These are phyloP conservation scores for Bimuria novae-zelandiae DNA, from an alignment of 2,329 filamentous ascomycete genomes.

Conservation along the genomic window DNA sequence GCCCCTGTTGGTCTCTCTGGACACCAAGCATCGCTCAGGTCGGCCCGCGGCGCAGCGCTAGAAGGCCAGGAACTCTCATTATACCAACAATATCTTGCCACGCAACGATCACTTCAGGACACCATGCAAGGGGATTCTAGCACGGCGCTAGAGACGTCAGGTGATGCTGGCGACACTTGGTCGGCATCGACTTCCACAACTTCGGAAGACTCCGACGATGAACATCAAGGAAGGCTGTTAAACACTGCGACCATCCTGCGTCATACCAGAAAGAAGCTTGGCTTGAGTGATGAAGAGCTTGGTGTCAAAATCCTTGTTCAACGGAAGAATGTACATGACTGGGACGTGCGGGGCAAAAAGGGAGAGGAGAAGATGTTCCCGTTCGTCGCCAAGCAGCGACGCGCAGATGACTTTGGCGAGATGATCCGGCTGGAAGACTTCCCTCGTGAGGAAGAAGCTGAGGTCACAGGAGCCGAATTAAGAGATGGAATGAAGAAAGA, in stretches of 20 bases:
- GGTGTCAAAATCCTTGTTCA: slow-evolving; percentile 90
- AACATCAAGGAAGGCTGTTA: slow-evolving; percentile 88
- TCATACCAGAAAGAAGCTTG: slow-evolving; percentile 78
- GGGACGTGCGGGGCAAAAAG: slow-evolving; percentile 86
- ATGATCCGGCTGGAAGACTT: slow-evolving; percentile 93
- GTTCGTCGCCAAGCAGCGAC: slow-evolving; percentile 75
- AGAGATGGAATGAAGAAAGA: slow-evolving; percentile 56
- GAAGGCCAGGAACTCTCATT: slow-evolving; percentile 75
- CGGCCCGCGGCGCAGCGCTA: slow-evolving; percentile 63
- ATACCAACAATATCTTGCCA: slow-evolving; percentile 92
- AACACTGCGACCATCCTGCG: slow-evolving; percentile 86
- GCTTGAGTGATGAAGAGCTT: slow-evolving; percentile 84
- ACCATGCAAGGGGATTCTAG: slow-evolving; percentile 70
- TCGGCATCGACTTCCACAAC: slow-evolving; percentile 84
- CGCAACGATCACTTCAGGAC: slow-evolving; percentile 83
- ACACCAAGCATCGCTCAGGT: slow-evolving; percentile 33
- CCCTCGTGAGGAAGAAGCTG: slow-evolving; percentile 86
- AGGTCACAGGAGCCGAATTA: slow-evolving; percentile 68
- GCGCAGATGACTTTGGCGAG: slow-evolving; percentile 91
- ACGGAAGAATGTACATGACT: slow-evolving; percentile 90
- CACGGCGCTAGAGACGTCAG: slow-evolving; percentile 69
- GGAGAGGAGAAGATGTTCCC: slow-evolving; percentile 93
- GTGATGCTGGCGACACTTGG: slow-evolving; percentile 78
- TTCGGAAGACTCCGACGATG: slow-evolving; percentile 85
- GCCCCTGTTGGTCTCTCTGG: slow-evolving; percentile 70